These are phyloP conservation scores for Xerocomus potaroensis DNA, from an alignment of 768 basidiomycete genomes.

Conservation along the genomic window DNA sequence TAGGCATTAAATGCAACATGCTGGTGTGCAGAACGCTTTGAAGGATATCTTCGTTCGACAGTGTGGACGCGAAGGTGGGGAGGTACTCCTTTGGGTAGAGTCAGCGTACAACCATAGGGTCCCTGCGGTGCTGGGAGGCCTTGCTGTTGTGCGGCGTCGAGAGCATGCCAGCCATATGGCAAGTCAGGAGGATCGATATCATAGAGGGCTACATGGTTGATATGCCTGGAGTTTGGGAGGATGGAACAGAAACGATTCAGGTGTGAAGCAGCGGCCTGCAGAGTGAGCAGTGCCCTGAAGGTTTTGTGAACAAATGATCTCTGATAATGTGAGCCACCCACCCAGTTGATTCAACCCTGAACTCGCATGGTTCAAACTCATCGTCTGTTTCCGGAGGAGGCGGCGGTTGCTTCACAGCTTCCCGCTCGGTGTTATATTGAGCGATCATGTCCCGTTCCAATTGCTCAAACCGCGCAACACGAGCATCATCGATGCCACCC, in stretches of 20 bases:
- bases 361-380: conserved; percentile 35
- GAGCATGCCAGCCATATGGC: conserved; percentile 56
- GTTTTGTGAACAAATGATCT: neutral
- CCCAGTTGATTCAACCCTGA: conserved; percentile 60
- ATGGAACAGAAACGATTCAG: conserved; percentile 72
- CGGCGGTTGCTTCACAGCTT: conserved; percentile 8
- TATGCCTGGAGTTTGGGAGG: conserved; percentile 50
- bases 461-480: conserved; percentile 51
- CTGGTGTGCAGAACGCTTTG: conserved; percentile 61
- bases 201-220: conserved; percentile 52
- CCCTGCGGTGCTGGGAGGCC: conserved; percentile 40
- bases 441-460: conserved; percentile 59
- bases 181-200: conserved; percentile 66
- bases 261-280: conserved; percentile 64
- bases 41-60: conserved; percentile 44
- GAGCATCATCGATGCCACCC: conserved; percentile 36
- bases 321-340: conserved; percentile 27
- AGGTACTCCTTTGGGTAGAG: conserved; percentile 54
- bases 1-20: conserved; percentile 74
- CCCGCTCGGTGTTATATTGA: conserved; percentile 46
- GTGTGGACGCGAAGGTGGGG: conserved; percentile 48
- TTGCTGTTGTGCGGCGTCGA: conserved; percentile 24
- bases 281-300: conserved; percentile 64
- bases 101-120: conserved; percentile 63
- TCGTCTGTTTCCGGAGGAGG: conserved; percentile 24